Evolutionary conservation across 2,329 filamentous ascomycete species (phyloP).

Genomic region (Pseudohalonectria lignicola): DNA sequence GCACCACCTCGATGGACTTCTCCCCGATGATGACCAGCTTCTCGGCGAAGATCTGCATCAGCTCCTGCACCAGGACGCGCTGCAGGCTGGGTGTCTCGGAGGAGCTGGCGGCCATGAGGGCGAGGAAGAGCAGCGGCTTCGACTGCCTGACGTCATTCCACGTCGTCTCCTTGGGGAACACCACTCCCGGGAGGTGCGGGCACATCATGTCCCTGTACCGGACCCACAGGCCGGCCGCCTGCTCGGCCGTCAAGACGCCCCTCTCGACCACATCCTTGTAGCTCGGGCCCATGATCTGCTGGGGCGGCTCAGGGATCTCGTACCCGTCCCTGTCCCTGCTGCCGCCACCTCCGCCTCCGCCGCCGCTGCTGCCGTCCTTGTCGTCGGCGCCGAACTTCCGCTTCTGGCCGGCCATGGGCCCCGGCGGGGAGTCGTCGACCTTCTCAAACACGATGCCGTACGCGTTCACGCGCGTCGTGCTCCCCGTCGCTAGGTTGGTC

Average conservation of each 20-base stretch:
- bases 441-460: neutral
- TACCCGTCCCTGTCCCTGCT: constrained; percentile 8
- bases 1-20: constrained; percentile 74
- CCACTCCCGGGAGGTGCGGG: constrained; percentile 49
- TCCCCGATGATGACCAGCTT: constrained; percentile 64
- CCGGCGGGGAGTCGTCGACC: neutral
- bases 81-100: constrained; percentile 47
- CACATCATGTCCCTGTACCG: constrained; percentile 51
- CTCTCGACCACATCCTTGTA: constrained; percentile 44
- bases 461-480: neutral
- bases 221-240: constrained; percentile 42
- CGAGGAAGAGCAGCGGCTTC: constrained; percentile 59
- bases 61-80: constrained; percentile 51
- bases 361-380: constrained; percentile 5
- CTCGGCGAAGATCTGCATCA: constrained; percentile 64
- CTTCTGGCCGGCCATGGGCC: constrained; percentile 20
- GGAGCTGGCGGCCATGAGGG: constrained; percentile 56
- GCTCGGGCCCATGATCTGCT: constrained; percentile 9
- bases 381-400: constrained; percentile 20
- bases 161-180: constrained; percentile 43
- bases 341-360: constrained; percentile 1
- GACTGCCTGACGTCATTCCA: constrained; percentile 42
- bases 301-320: constrained; percentile 1
- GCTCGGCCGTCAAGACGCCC: constrained; percentile 43
- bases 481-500: neutral